Evolutionary conservation across 2,329 filamentous ascomycete species (phyloP).

Genomic region (Phialemoniopsis sp.): DNA sequence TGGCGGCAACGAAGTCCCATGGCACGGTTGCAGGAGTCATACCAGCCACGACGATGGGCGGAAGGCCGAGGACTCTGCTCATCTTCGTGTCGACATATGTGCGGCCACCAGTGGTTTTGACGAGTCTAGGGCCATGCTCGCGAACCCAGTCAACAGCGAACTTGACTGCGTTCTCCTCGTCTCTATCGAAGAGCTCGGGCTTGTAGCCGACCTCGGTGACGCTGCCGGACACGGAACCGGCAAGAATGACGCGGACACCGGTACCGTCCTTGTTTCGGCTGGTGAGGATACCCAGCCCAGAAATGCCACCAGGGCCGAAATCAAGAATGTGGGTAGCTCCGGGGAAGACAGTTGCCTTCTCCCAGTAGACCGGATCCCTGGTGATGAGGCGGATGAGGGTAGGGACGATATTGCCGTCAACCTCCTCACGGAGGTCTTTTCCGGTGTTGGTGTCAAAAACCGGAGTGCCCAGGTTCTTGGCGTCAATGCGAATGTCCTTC

Average conservation of each 20-base stretch:
- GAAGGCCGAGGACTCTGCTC: slow-evolving; percentile 79
- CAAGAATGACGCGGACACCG: slow-evolving; percentile 92
- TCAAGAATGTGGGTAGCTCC: slow-evolving; percentile 91
- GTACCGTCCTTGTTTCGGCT: slow-evolving; percentile 99
- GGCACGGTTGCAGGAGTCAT: slow-evolving; percentile 91
- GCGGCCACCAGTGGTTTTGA: slow-evolving; percentile 83
- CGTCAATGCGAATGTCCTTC: slow-evolving; percentile 73
- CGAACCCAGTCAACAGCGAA: slow-evolving; percentile 98
- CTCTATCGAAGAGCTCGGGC: slow-evolving; percentile 93
- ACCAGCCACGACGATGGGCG: slow-evolving; percentile 85
- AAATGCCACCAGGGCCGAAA: slow-evolving; percentile 95
- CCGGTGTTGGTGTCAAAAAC: slow-evolving; percentile 90
- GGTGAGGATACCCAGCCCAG: slow-evolving; percentile 89
- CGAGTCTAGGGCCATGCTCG: slow-evolving; percentile 87
- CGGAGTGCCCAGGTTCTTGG: slow-evolving; percentile 71
- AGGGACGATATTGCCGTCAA: slow-evolving; percentile 77
- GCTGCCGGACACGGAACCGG: slow-evolving; percentile 87
- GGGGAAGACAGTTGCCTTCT: slow-evolving; percentile 87
- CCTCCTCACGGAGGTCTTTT: slow-evolving; percentile 70
- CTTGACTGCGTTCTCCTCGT: slow-evolving; percentile 90
- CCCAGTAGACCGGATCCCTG: slow-evolving; percentile 91
- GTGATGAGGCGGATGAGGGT: slow-evolving; percentile 89
- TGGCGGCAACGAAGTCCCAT: slow-evolving; percentile 88
- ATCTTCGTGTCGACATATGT: slow-evolving; percentile 97
- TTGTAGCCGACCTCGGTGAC: slow-evolving; percentile 94